Conservation (phyloP, 805 yeast species). For the Brettanomyces naardenensis region DNA sequence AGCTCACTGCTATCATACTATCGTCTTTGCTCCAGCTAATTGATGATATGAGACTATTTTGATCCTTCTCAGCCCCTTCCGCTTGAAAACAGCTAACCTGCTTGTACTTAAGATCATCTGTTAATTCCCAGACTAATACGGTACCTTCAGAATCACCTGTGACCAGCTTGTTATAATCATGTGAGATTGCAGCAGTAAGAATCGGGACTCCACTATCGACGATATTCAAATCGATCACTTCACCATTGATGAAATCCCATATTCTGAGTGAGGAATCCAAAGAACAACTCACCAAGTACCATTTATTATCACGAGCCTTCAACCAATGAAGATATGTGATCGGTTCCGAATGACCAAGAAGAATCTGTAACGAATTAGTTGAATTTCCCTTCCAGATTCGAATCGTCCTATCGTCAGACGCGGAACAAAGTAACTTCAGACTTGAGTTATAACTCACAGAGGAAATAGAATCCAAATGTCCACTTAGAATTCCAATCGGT, state of each 20-base stretch:
- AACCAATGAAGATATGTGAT: slow-evolving; percentile 53
- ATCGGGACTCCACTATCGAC: slow-evolving; percentile 45
- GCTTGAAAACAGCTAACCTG: slow-evolving; percentile 20
- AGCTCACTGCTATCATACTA: slow-evolving; percentile 20
- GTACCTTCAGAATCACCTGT: slow-evolving; percentile 62
- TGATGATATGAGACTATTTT: slow-evolving; percentile 9
- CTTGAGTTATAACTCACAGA: slow-evolving; percentile 44
- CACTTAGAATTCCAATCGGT: slow-evolving; percentile 47
- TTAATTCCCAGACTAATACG: slow-evolving; percentile 42
- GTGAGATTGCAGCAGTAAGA: slow-evolving; percentile 44
- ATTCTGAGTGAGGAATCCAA: slow-evolving; percentile 64
- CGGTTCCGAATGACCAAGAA: slow-evolving; percentile 51
- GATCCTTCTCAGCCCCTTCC: slow-evolving; percentile 10
- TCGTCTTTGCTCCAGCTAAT: slow-evolving; percentile 21
- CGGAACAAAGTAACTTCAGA: slow-evolving; percentile 54
- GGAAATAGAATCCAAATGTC: slow-evolving; percentile 59
- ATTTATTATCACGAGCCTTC: slow-evolving; percentile 15
- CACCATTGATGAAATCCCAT: slow-evolving; percentile 53
- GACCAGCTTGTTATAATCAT: slow-evolving; percentile 37
- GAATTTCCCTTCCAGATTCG: slow-evolving; percentile 71
- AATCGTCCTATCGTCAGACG: slow-evolving; percentile 69
- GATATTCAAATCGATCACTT: slow-evolving; percentile 27
- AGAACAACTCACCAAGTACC: slow-evolving; percentile 44
- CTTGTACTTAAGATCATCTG: slow-evolving; percentile 4
- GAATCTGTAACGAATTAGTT: slow-evolving; percentile 39